A percentile compares a stretch with the other conserved stretches of the same genome.
Conservation (phyloP, 1,284 basidiomycete species). For the Meripilus lineatus region DNA sequence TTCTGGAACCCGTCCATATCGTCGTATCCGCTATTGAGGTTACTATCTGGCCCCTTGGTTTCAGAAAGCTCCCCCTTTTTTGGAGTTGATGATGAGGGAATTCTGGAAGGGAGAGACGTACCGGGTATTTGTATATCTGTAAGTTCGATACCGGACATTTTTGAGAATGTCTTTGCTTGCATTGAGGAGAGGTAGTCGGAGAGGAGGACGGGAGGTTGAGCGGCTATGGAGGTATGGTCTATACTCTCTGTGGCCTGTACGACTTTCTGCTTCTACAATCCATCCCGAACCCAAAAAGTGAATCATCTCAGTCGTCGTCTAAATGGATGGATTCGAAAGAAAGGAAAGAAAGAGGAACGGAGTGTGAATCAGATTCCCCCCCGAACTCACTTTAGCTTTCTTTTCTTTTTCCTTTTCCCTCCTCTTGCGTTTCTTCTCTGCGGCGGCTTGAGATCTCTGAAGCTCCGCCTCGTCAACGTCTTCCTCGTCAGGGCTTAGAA, state of each 20-base stretch:
- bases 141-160: conserved; percentile 66
- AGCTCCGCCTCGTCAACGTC: conserved; percentile 26
- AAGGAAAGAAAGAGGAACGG: conserved; percentile 14
- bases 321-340: no score
- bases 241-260: conserved; percentile 36
- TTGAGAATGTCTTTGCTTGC: conserved; percentile 61
- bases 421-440: conserved; percentile 63
- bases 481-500: conserved; percentile 43
- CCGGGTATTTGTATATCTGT: conserved; percentile 70
- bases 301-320: no score
- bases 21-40: conserved; percentile 70
- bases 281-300: conserved; percentile 12
- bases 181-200: conserved; percentile 54
- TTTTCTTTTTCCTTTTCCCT: conserved; percentile 67
- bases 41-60: conserved; percentile 56
- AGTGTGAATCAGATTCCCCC: no score
- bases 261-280: conserved; percentile 57
- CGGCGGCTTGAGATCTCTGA: conserved; percentile 19
- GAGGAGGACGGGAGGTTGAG: conserved; percentile 49
- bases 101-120: conserved; percentile 30
- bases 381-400: conserved; percentile 58
- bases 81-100: no score
- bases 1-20: conserved; percentile 62
- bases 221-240: conserved; percentile 47
- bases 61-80: conserved; percentile 29